These are phyloP conservation scores for Suillus subluteus DNA, from an alignment of 768 basidiomycete species.

Conservation along the genomic window DNA sequence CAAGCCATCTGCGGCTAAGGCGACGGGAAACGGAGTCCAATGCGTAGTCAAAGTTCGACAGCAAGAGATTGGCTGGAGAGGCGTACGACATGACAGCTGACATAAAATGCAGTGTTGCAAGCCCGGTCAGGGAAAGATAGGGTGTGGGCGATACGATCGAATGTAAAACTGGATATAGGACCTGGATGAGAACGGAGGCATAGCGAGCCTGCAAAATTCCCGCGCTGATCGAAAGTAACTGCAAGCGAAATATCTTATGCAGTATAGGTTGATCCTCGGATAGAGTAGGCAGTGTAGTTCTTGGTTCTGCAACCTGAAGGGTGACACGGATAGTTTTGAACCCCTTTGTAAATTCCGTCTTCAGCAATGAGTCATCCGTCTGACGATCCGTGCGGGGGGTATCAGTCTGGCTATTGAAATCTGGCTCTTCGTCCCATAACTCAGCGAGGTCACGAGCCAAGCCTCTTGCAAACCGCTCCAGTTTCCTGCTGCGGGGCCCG, in stretches of 20 bases:
- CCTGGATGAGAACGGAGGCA: slow-evolving; percentile 70
- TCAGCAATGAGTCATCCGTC: slow-evolving; percentile 40
- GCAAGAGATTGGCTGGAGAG: slow-evolving; percentile 83
- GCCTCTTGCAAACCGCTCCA: slow-evolving; percentile 67
- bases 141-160: slow-evolving; percentile 76
- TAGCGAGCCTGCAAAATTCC: slow-evolving; percentile 77
- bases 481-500: slow-evolving; percentile 43
- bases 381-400: slow-evolving; percentile 18
- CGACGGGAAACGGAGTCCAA: slow-evolving; percentile 88
- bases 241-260: slow-evolving; percentile 73
- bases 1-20: slow-evolving; percentile 79
- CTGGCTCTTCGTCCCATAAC: slow-evolving; percentile 63
- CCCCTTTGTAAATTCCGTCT: slow-evolving; percentile 70
- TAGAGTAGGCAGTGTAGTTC: slow-evolving; percentile 28
- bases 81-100: slow-evolving; percentile 82
- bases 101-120: slow-evolving; percentile 71
- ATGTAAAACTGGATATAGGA: slow-evolving; percentile 85
- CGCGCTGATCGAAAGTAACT: slow-evolving; percentile 71
- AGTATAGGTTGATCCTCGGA: slow-evolving; percentile 58
- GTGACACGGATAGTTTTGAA: slow-evolving; percentile 64
- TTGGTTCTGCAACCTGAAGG: slow-evolving; percentile 47
- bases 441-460: slow-evolving; percentile 68
- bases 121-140: slow-evolving; percentile 74
- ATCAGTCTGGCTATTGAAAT: slow-evolving; percentile 27
- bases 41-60: slow-evolving; percentile 96